Evolutionary conservation across 1,284 basidiomycete genomes (phyloP).

Genomic region (Mixia osmundae): DNA sequence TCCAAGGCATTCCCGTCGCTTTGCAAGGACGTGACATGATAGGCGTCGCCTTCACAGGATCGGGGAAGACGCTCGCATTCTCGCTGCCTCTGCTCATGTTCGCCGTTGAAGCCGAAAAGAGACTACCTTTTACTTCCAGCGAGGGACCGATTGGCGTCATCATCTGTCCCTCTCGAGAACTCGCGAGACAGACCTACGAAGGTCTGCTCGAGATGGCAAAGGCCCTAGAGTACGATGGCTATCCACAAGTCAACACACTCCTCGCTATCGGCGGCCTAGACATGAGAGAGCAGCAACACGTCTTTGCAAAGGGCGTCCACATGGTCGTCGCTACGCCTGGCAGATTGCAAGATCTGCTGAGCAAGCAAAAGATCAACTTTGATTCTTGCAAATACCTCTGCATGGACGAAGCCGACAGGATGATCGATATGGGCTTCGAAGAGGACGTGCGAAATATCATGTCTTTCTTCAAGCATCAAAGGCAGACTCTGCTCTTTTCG

Average conservation of each 20-base stretch:
- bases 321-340: conserved; percentile 63
- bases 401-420: conserved; percentile 96
- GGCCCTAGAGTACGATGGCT: conserved; percentile 54
- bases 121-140: conserved; percentile 65
- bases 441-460: conserved; percentile 96
- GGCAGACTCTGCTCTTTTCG: conserved; percentile 89
- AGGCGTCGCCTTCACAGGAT: conserved; percentile 27
- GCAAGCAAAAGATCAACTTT: conserved; percentile 75
- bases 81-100: conserved; percentile 38
- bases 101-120: conserved; percentile 73
- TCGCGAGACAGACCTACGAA: conserved; percentile 89
- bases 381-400: conserved; percentile 60
- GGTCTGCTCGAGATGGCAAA: conserved; percentile 67
- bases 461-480: conserved; percentile 93
- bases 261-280: conserved; percentile 94
- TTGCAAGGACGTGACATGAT: conserved; percentile 27
- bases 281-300: conserved; percentile 86
- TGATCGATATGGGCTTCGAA: conserved; percentile 98
- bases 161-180: conserved; percentile 80
- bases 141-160: conserved; percentile 91
- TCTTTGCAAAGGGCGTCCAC: conserved; percentile 71
- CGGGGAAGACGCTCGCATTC: conserved; percentile 27
- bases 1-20: conserved; percentile 90
- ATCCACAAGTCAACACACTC: conserved; percentile 62
- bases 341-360: conserved; percentile 32